Evolutionary conservation across 2,329 filamentous ascomycete genomes (phyloP).

Genomic region (Mycosphaerella arachidis): DNA sequence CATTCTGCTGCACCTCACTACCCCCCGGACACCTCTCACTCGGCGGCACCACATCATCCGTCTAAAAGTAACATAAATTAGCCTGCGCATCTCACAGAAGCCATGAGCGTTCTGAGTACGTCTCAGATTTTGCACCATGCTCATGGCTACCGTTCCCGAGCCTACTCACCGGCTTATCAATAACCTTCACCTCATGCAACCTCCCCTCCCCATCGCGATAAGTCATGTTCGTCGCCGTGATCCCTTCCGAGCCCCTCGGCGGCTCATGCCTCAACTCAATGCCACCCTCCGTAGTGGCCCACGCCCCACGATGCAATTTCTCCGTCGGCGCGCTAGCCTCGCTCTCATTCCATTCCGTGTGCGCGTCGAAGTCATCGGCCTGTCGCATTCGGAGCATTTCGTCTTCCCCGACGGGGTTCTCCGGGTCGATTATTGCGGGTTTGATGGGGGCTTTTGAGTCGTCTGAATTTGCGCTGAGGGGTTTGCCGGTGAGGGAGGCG

Average conservation of each 20-base stretch:
- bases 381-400: constrained; percentile 18
- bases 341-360: constrained; percentile 6
- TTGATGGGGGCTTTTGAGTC: constrained; percentile 16
- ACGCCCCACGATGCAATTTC: not conserved
- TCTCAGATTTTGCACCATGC: too few species aligned
- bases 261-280: constrained; percentile 18
- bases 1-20: not conserved
- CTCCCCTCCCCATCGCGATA: constrained; percentile 18
- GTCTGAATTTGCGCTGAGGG: constrained; percentile 7
- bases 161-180: constrained; percentile 11
- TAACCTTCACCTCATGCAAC: constrained; percentile 21
- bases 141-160: too few species aligned
- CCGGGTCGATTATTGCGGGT: constrained; percentile 16
- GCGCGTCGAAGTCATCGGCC: constrained; percentile 5
- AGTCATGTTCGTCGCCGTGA: constrained; percentile 16
- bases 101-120: too few species aligned
- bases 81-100: too few species aligned
- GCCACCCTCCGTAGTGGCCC: not conserved
- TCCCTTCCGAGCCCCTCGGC: constrained; percentile 7
- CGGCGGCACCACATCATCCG: constrained; percentile 8
- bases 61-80: not conserved
- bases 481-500: constrained; percentile 15
- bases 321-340: constrained; percentile 13
- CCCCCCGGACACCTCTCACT: not conserved
- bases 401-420: constrained; percentile 13